Evolutionary conservation across 2,329 filamentous ascomycete species (phyloP), one percentile per base, ranked within the genome.

Genomic region (Mycosphaerella sp.): DNA sequence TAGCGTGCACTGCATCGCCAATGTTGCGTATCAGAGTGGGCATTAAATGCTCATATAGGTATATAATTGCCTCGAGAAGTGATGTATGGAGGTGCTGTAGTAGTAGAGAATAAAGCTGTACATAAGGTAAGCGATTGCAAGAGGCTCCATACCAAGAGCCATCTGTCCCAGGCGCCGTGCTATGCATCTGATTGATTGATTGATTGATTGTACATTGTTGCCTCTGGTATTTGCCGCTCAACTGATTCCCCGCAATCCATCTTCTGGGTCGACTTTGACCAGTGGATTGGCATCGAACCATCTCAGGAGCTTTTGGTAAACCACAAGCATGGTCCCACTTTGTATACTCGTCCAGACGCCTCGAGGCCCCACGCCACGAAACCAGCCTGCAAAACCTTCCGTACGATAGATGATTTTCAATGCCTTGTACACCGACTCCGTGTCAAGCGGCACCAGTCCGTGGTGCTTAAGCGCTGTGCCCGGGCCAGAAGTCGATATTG

Each of bases 271-370:
- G 11, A 58, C 51, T 32, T 54, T 56, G 3, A 71, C 66, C 23
- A 76, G 65, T 12, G 74, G 72, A 63, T 76, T 73, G n/a, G 72
- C 62, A 55, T 91, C 86, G 61, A 97, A 79, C 72, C 85, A 82
- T 65, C 86, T 84, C 67, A 97, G 74, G 53, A 97, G 76, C 56
- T 85, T 86, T 74, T 97, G 92, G 71, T 97, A 97, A 70, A 96
- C 77, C 64, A 97, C 91, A 68, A 97, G 77, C 92, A 97, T 97
- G 61, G 89, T 95, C 41, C 91, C 88, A 67, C 88, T 95, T 75
- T 98, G 93, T 54, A 97, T 89, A 66, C 92, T 95, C 21, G 93
- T 98, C 93, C 93, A 98, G 11, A 97, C 89, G 54, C 86, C 86
- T 51, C 93, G 82, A 1, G 93, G 93, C 0, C 92, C 92, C 1